Evolutionary conservation across 495 filamentous ascomycete species (phyloP).

Genomic region (Penicillium tannophilum): DNA sequence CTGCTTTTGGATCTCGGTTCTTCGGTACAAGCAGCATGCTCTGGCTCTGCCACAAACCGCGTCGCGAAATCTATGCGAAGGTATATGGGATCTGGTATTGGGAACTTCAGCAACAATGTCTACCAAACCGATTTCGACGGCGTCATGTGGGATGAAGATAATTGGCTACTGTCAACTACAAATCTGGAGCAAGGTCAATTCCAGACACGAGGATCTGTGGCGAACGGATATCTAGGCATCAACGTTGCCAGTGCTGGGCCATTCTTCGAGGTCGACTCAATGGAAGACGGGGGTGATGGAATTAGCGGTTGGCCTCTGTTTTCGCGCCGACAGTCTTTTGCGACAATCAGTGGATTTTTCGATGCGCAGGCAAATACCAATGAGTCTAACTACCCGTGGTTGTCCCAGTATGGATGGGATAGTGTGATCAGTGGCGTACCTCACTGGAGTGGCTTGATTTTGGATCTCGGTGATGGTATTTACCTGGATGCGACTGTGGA

Average conservation of each 20-base stretch:
- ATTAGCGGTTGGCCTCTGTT: conserved; percentile 79
- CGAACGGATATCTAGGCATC: conserved; percentile 64
- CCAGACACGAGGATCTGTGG: conserved; percentile 63
- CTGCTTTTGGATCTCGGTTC: conserved; percentile 18
- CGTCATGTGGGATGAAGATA: conserved; percentile 64
- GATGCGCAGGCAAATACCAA: conserved; percentile 63
- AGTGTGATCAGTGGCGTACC: conserved; percentile 75
- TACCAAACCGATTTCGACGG: conserved; percentile 52
- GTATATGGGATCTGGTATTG: conserved; percentile 12
- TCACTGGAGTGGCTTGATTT: conserved; percentile 64
- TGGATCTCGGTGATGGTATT: conserved; percentile 56
- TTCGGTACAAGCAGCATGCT: conserved; percentile 11
- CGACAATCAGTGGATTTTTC: conserved; percentile 75
- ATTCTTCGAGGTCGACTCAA: conserved; percentile 67
- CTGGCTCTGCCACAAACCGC: conserved; percentile 13
- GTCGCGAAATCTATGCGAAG: conserved; percentile 17
- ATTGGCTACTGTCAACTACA: conserved; percentile 62
- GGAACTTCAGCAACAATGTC: conserved; percentile 30
- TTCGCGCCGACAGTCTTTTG: conserved; percentile 66
- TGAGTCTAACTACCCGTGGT: conserved; percentile 71
- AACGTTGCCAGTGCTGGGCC: conserved; percentile 66
- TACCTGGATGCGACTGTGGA: conserved; percentile 65
- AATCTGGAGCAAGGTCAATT: conserved; percentile 61
- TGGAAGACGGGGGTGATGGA: conserved; percentile 46
- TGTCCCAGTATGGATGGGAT: conserved; percentile 71